Base-by-base conservation (phyloP, 257 asterid species). In the Cynanchum wilfordii region DNA sequence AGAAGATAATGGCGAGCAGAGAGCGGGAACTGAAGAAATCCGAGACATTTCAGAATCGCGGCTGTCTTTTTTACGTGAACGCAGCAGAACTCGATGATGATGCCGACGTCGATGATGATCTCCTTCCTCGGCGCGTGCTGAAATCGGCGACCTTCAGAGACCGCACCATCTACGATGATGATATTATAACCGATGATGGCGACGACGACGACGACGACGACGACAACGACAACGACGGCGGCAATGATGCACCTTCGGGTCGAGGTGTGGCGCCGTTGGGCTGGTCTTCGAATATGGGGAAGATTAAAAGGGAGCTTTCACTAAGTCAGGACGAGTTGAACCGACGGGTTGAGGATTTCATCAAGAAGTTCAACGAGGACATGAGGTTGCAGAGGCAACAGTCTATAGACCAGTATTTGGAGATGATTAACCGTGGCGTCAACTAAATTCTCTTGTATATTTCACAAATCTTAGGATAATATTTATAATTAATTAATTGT, bases 1-100 rank as follows among this genome's bases (percentile, higher is more conserved):
- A 80, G 81, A 87, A 70, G 86, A 89, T 91, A 84, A 87, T 87
- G 7, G 95, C 87, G 70, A 84, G 88, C 3, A 85, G 87, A 58
- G 89, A 84, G 82, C 80, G 84, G 72, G 87, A 84, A 77, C 69
- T 75, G 72, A 82, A 78, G 81, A 88, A 82, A 76, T 81, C 89
- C 3, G 96, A 87, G 49, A 79, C 86, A 71, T 83, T 67, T 74
- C 81, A 85, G 72, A 79, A 75, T 69, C 79, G 76, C 33, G 71
- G 73, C 17, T 67, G 62, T 10, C 80, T 30, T 29, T 69, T 60
- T 52, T 11, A 10, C 4, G 25, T 33, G 25, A 45, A 10, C 38
- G 15, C 71, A 44, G 36, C 16, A 70, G 57, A 3, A 4, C 24
- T 3, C 55, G 75, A 73, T 12, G 67, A 20, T 1, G 67, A 20